phyloP scores from a whole-genome alignment of 306 rosid species.

The Prunus mume region DNA sequence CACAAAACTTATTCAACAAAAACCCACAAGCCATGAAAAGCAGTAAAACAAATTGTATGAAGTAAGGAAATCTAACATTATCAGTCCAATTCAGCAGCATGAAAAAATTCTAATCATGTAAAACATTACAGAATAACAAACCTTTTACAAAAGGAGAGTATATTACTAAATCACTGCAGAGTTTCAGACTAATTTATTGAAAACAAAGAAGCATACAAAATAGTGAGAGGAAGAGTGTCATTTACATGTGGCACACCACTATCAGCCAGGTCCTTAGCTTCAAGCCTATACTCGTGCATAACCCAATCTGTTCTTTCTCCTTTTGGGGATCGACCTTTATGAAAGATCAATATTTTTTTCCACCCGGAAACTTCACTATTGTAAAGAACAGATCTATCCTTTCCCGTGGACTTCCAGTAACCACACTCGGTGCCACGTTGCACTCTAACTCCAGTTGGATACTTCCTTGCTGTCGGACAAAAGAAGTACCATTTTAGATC shows the following conservation, averaged over 20 bases:
- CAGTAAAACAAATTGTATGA: neutral
- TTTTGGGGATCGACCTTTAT: conserved; percentile 46
- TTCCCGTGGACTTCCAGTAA: conserved; percentile 78
- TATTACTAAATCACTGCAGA: neutral
- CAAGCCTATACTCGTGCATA: conserved; percentile 76
- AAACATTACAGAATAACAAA: neutral
- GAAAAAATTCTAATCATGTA: neutral
- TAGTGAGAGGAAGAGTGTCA: neutral
- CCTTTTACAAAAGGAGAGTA: neutral
- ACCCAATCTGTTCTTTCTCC: conserved; percentile 87
- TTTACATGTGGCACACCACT: conserved; percentile 50
- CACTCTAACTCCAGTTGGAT: conserved; percentile 50
- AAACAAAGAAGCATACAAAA: neutral
- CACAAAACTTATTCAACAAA: conserved; percentile 10
- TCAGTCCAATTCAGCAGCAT: neutral
- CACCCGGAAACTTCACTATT: conserved; percentile 46
- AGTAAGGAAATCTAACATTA: too few species aligned
- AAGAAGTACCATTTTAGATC: conserved; percentile 80
- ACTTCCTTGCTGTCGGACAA: conserved; percentile 54
- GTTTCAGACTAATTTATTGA: neutral
- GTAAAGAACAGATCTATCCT: conserved; percentile 40
- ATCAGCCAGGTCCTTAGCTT: conserved; percentile 32
- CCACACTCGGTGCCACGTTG: conserved; percentile 60
- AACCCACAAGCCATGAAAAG: neutral
- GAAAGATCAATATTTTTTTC: conserved; percentile 67